Conservation (phyloP, 108 stramenopile species). For the Nitzschia putrida region DNA sequence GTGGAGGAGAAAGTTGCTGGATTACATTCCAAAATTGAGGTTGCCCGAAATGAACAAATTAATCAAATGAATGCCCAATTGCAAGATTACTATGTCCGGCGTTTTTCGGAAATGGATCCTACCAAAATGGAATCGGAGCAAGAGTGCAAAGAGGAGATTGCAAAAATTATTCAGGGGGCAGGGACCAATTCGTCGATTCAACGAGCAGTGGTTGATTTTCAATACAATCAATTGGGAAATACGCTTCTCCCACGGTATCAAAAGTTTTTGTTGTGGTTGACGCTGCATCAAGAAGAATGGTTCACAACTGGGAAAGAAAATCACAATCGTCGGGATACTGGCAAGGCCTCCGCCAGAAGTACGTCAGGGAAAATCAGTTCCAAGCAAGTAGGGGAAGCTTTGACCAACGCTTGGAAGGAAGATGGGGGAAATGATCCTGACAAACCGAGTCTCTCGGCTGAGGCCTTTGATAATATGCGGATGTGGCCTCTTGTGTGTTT, state of each 20-base stretch:
- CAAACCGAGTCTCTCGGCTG: conserved; percentile 16
- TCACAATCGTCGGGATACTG: conserved; percentile 29
- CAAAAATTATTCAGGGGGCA: background rate
- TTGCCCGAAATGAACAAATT: conserved; percentile 54
- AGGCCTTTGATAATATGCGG: conserved; percentile 46
- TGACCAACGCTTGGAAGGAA: conserved; percentile 52
- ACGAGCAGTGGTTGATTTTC: conserved; percentile 66
- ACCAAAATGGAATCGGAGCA: conserved; percentile 13
- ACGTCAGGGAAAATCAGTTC: conserved; percentile 70
- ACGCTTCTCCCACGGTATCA: conserved; percentile 68
- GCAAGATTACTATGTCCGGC: conserved; percentile 27
- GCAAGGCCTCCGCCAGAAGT: conserved; percentile 20
- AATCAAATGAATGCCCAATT: conserved; percentile 52
- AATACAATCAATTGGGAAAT: conserved; percentile 61
- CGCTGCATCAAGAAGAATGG: conserved; percentile 54
- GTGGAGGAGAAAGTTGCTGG: conserved; percentile 64
- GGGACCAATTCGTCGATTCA: conserved; percentile 36
- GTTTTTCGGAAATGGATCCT: conserved; percentile 17
- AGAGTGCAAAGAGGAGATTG: background rate
- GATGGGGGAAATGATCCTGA: conserved; percentile 14
- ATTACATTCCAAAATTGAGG: conserved; percentile 69
- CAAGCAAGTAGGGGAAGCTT: conserved; percentile 81
- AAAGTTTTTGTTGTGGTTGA: conserved; percentile 70
- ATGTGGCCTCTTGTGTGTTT: conserved; percentile 85
- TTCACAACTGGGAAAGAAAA: conserved; percentile 61